These are phyloP conservation scores for Beta lomatogona DNA, from an alignment of 179 eudicot species.

Conservation along the genomic window DNA sequence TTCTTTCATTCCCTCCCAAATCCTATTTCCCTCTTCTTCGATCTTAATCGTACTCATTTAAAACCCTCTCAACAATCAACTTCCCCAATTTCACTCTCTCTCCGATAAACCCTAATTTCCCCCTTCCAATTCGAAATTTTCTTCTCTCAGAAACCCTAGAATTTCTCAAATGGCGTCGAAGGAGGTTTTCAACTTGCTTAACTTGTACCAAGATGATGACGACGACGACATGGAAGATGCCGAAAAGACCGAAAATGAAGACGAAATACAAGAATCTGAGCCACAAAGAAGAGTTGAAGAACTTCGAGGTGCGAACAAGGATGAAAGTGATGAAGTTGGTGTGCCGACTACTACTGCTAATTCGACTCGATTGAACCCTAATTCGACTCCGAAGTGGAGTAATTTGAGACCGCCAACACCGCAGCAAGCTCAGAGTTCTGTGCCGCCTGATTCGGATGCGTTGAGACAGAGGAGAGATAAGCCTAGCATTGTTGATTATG, in stretches of 20 bases:
- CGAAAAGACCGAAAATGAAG: constrained; percentile 32
- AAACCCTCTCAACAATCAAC: neutral
- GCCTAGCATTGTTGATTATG: constrained; percentile 74
- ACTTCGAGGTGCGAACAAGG: constrained; percentile 1
- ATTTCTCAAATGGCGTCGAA: constrained; percentile 48
- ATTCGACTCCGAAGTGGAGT: constrained; percentile 36
- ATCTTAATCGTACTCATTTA: neutral
- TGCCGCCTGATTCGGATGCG: constrained; percentile 15
- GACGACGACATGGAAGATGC: constrained; percentile 69
- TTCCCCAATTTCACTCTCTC: neutral
- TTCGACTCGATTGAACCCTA: constrained; percentile 7
- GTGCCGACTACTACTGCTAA: neutral
- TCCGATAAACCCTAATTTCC: neutral
- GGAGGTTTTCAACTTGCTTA: constrained; percentile 72
- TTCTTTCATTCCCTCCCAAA: neutral
- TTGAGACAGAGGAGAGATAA: constrained; percentile 34
- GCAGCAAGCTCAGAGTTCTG: constrained; percentile 21
- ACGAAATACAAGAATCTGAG: constrained; percentile 11
- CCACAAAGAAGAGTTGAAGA: neutral
- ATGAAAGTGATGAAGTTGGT: constrained; percentile 26
- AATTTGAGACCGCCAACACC: constrained; percentile 50
- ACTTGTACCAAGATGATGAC: constrained; percentile 73
- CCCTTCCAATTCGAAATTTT: neutral
- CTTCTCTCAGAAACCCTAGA: constrained; percentile 2
- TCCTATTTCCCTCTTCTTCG: neutral